These are phyloP conservation scores for Flaveria linearis DNA, from an alignment of 129 eudicot genomes.

Conservation along the genomic window DNA sequence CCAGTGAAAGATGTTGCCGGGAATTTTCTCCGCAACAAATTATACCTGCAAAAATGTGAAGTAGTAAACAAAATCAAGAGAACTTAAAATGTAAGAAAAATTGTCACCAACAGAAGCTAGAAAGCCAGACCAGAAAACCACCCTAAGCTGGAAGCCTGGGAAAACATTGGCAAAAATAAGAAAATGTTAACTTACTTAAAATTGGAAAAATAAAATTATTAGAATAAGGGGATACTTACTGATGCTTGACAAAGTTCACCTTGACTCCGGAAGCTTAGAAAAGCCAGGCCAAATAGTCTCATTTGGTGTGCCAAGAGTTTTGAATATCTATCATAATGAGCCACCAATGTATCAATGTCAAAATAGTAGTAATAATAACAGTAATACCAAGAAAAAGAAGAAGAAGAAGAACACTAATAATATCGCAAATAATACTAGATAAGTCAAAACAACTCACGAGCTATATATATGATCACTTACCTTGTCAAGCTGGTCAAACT, in stretches of 20 bases:
- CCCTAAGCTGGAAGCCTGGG: constrained; percentile 99
- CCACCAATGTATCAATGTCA: not conserved
- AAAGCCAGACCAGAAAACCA: constrained; percentile 92
- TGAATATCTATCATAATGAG: constrained; percentile 58
- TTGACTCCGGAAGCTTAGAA: constrained; percentile 82
- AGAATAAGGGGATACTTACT: constrained; percentile 53
- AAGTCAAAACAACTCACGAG: not conserved
- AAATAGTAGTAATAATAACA: not conserved
- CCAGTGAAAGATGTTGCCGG: constrained; percentile 97
- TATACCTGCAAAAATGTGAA: constrained; percentile 61
- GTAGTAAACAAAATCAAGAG: constrained; percentile 52
- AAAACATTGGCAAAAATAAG: constrained; percentile 62
- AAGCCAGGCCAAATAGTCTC: constrained; percentile 90
- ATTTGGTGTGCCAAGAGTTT: constrained; percentile 90
- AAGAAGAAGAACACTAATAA: not conserved
- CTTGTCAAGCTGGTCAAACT: constrained; percentile 96
- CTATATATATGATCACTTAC: constrained; percentile 32
- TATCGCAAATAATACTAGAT: not conserved
- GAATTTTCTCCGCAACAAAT: constrained; percentile 66
- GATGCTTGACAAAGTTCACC: constrained; percentile 82
- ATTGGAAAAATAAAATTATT: not conserved
- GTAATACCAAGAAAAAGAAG: too few relatives aligned
- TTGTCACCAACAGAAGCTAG: constrained; percentile 81
- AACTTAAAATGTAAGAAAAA: constrained; percentile 36
- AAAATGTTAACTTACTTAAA: constrained; percentile 37